phyloP scores from a whole-genome alignment of 106 monocot species.

The Phalaenopsis equestris region DNA sequence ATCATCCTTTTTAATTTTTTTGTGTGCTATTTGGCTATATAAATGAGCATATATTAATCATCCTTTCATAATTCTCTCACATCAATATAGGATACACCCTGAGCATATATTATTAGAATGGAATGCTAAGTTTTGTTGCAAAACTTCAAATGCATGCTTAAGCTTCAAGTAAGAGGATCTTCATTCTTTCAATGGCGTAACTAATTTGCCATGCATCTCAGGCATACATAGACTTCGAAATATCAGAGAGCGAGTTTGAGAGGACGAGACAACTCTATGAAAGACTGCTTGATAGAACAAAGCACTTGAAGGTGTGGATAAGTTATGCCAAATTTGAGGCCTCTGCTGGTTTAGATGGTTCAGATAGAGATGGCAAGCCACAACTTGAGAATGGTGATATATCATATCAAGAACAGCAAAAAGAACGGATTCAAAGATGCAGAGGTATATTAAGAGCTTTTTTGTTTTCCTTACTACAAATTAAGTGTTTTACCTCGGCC shows the following conservation, averaged over 20 bases:
- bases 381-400: conserved; percentile 17
- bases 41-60: not conserved
- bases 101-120: not conserved
- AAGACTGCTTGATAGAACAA: conserved; percentile 78
- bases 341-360: conserved; percentile 33
- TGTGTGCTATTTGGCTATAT: too few species aligned
- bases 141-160: not conserved
- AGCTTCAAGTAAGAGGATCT: not conserved
- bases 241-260: conserved; percentile 67
- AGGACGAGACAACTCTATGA: conserved; percentile 76
- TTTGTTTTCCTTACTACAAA: not conserved
- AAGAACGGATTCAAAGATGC: conserved; percentile 33
- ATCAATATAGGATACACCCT: not conserved
- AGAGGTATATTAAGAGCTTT: conserved; percentile 32
- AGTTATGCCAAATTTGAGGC: conserved; percentile 97
- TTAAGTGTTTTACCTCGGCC: not conserved
- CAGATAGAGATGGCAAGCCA: conserved; percentile 13
- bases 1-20: too few species aligned
- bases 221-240: conserved; percentile 94
- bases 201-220: conserved; percentile 15
- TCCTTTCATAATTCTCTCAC: not conserved
- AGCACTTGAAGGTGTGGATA: conserved; percentile 90
- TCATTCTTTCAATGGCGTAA: not conserved
- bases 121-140: not conserved
- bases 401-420: conserved; percentile 14